Conservation (phyloP, 805 yeast species). For the Saturnispora hagleri region DNA sequence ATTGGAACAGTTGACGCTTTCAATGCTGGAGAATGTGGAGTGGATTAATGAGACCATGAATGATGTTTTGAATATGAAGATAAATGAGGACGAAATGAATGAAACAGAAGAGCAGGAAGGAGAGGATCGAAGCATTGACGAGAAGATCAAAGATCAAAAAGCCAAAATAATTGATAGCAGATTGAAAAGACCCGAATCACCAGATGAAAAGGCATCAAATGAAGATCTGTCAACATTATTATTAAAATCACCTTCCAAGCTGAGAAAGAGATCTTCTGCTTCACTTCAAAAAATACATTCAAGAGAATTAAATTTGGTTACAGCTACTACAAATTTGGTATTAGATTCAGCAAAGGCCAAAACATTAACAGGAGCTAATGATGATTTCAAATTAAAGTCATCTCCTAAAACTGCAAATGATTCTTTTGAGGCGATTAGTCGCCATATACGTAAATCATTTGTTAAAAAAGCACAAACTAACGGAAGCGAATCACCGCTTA, state of each 20-base stretch:
- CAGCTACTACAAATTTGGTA: constrained; percentile 13
- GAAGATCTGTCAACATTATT: constrained; percentile 12
- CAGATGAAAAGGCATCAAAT: not conserved
- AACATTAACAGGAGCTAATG: not conserved
- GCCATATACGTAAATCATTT: constrained; percentile 25
- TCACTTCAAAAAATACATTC: constrained; percentile 15
- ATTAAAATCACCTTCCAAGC: constrained; percentile 20
- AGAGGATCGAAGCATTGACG: not conserved
- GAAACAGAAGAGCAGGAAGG: not conserved
- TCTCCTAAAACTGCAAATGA: constrained; percentile 11
- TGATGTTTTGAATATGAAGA: constrained; percentile 13
- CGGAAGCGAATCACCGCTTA: not conserved
- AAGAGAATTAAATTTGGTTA: constrained; percentile 15
- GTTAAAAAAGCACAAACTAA: constrained; percentile 15
- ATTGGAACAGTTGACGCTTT: constrained; percentile 19
- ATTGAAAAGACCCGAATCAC: not conserved
- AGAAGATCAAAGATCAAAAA: not conserved
- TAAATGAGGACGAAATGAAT: not conserved
- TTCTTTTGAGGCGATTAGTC: constrained; percentile 26
- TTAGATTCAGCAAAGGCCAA: not conserved
- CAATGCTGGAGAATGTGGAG: constrained; percentile 21
- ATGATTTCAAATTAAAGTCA: not conserved
- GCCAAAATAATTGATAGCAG: not conserved
- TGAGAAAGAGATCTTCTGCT: constrained; percentile 13
- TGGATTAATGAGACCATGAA: constrained; percentile 25